Percentiles rank a stretch among this genome's conserved stretches.
phyloP scores from a whole-genome alignment of 2,329 filamentous ascomycete genomes.

The Xylariaceae sp. region DNA sequence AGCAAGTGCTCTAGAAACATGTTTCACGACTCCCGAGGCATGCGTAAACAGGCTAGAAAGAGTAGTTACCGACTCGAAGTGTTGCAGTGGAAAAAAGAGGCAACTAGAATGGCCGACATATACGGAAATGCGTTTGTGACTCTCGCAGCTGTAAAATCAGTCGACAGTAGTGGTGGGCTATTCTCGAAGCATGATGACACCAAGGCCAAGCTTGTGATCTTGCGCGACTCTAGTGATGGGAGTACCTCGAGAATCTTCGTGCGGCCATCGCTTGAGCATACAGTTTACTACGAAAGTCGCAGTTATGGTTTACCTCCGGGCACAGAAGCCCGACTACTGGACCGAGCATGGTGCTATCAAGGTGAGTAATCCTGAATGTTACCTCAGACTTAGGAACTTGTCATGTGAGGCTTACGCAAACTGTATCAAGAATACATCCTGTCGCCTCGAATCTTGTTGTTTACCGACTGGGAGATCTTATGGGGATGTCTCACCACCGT shows the following conservation, averaged over 20 bases:
- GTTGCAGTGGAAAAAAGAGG: constrained; percentile 18
- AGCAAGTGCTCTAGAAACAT: too few species aligned
- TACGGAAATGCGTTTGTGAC: constrained; percentile 21
- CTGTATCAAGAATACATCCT: constrained; percentile 15
- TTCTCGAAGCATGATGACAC: constrained; percentile 13
- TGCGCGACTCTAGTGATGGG: background rate
- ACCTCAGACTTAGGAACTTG: background rate
- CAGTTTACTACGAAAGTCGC: constrained; percentile 14
- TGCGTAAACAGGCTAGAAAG: too few species aligned
- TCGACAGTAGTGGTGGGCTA: constrained; percentile 16
- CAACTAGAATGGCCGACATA: constrained; percentile 16
- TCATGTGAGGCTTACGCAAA: background rate
- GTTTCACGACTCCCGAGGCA: too few species aligned
- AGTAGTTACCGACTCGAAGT: too few species aligned
- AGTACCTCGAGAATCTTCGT: constrained; percentile 6
- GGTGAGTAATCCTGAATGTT: constrained; percentile 6
- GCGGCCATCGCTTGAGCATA: constrained; percentile 18
- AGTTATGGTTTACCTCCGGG: constrained; percentile 12
- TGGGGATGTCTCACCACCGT: constrained; percentile 15
- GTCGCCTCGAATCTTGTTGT: constrained; percentile 18
- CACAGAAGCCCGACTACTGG: constrained; percentile 9
- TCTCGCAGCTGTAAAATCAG: constrained; percentile 15
- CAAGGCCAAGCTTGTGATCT: constrained; percentile 9
- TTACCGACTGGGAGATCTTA: constrained; percentile 21
- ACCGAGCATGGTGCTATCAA: constrained; percentile 21